Base-by-base conservation (phyloP, 768 basidiomycete species). In the Tylopilus vinaceipallidus region DNA sequence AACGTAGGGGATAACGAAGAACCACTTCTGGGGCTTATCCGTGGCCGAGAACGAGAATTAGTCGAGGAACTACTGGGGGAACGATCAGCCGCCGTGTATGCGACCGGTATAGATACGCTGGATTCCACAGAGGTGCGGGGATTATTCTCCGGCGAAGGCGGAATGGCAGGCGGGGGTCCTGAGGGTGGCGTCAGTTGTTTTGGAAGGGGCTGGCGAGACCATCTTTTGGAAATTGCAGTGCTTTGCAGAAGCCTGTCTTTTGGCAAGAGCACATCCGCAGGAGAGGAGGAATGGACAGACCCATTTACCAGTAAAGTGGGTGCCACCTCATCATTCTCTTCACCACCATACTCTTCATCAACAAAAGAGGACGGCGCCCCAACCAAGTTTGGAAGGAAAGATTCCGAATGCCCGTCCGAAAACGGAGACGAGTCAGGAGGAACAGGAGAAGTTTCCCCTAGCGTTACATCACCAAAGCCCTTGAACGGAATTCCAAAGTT, bases 161-260 rank as follows among this genome's bases (percentile, higher is more conserved):
- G 80, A 22, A 76, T 63, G 14, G 77, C 75, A 4, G 83, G 81
- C 24, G 80, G 69, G 14, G 84, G 82, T 6, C 81, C 84, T 23
- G 70, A 75, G 2, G 85, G 83, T 10, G 84, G 83, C 5, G 78
- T 78, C 42, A 74, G 62, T 40, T 76, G 74, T 19, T 77, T 74
- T 9, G 84, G 84, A 26, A 76, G 53, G 71, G 62, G 23, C 54
- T 78, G 80, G 43, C 78, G 72, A 32, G 82, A 83, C 81, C 82
- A 82, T 44, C 81, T 70, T 45, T 73, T 75, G 10, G 64, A 65
- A 34, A 65, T 46, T n/a, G 61, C 63, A 17, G 45, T 33, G 24
- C 52, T 63, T 16, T 56, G 51, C 10, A 33, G 43, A 29, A 42
- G 54, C 14, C 47, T 58, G 6, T 73, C 77, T 22, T 67, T 50